Evolutionary conservation across 2,329 filamentous ascomycete genomes (phyloP).

Genomic region (Cercospora sojina): DNA sequence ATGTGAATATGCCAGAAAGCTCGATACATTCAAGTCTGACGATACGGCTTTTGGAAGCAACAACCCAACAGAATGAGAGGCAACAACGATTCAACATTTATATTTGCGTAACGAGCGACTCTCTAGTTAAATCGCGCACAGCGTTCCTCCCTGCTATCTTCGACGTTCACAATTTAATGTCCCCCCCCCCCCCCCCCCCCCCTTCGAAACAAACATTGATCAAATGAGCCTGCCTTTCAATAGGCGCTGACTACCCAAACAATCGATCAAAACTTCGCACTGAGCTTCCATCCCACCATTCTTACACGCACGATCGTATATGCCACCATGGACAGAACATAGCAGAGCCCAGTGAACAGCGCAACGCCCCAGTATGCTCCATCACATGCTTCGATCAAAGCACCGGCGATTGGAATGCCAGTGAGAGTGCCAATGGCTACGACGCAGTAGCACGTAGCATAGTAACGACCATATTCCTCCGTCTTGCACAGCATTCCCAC

Average conservation of each 20-base stretch:
- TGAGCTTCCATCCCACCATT: conserved; percentile 43
- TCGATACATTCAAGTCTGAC: no score
- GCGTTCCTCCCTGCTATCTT: background rate
- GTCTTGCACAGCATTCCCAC: conserved; percentile 49
- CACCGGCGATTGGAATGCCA: conserved; percentile 38
- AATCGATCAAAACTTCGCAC: conserved; percentile 22
- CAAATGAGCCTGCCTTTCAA: no score
- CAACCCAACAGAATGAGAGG: no score
- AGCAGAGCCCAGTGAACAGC: conserved; percentile 30
- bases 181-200: no score
- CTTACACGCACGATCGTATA: conserved; percentile 40
- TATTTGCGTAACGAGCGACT: background rate
- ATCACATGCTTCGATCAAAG: conserved; percentile 27
- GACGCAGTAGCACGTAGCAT: conserved; percentile 38
- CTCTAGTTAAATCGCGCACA: background rate
- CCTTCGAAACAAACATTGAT: no score
- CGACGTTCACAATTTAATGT: no score
- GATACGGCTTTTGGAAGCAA: no score
- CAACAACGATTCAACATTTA: background rate
- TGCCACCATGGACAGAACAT: conserved; percentile 25
- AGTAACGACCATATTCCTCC: conserved; percentile 44
- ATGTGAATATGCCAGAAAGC: no score
- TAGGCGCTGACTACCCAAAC: background rate
- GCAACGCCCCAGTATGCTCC: conserved; percentile 36
- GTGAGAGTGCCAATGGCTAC: conserved; percentile 33